Evolutionary conservation across 164 flowering plant species (phyloP), one percentile per base, ranked within the genome.

Genomic region (Cinnamomum micranthum): DNA sequence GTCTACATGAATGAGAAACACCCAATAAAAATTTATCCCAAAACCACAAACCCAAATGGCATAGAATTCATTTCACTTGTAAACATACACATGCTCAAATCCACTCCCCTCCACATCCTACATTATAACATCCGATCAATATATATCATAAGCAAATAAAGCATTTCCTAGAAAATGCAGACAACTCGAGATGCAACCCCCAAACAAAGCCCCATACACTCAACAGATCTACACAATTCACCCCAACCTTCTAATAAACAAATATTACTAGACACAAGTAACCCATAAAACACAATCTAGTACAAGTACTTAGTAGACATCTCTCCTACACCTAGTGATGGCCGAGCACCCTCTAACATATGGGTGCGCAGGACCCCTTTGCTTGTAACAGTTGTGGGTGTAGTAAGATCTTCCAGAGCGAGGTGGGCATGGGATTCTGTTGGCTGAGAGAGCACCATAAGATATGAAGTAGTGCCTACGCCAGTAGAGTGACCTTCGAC

Each of bases 401-500:
- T 92, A 25, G 27, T 92, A 92, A 94, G 91, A 41, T 41, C 9
- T 41, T 10, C 9, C 47, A 41, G 47, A 41, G 47, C 47, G 47
- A 7, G 47, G 10, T 4, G 94, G 94, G 76, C 97, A 92, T 0
- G 95, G 93, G 77, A 92, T 82, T 27, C 92, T 76, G 76, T 92
- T 90, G 0, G 95, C 97, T 6, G 91, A 81, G 6, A 91, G 85
- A 6, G 95, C 94, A 1, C 94, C 92, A 69, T 92, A 92, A 13
- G 94, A 91, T 22, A 92, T 92, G 82, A 91, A 92, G 80, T 88
- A 90, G 59, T 73, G 77, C 47, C 65, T 70, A 23, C 75, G 22
- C 90, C 92, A 90, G 63, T 82, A 87, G 66, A 87, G 79, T 55
- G 93, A 86, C 71, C 97, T 85, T 7, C 94, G 75, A 19, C 67